Base-by-base conservation (phyloP, 305 asterid genomes). In the Fraxinus ornus region DNA sequence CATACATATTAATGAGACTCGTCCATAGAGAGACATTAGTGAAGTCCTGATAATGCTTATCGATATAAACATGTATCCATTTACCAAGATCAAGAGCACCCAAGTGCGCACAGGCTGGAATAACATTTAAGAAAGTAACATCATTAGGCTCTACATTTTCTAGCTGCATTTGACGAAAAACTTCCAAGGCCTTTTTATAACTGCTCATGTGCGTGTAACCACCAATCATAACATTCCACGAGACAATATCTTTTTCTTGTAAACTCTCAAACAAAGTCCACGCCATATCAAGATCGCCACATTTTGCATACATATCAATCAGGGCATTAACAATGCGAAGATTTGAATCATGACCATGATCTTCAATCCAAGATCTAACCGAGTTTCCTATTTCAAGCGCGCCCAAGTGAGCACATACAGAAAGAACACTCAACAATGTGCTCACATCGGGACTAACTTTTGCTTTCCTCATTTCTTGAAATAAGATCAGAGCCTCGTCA, bases 191-290 rank as follows among this genome's bases (percentile, higher is more conserved):
- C 4, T 92, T 93, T 80, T 75, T 88, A 10, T 88, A 89, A 73
- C 76, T 19, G 81, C 92, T 86, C 80, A 7, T 19, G 32, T 89
- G 88, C 21, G 95, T 82, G 80, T 90, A 90, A 44, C 97, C 95
- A n/a, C 97, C 97, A 36, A 92, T 89, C 98, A 93, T 93, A 78
- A 90, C 95, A 85, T 92, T 93, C 97, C 97, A 93, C 0, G 97
- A 91, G 75, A 93, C 78, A 0, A 87, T 77, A 83, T 92, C 93
- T 83, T 81, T 93, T 47, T 83, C 90, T 75, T 28, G 88, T 66
- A 89, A 30, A 37, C 82, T 83, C 78, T 91, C 92, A 39, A 92
- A 93, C 77, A 92, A 71, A n/a, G 24, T 72, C 60, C 90, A 79
- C 0, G 97, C 97, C 6, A 0, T 75, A 10, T 78, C 32, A n/a